Base-by-base conservation (phyloP, 2,329 filamentous ascomycete genomes). In the Hypoxylon sp. region DNA sequence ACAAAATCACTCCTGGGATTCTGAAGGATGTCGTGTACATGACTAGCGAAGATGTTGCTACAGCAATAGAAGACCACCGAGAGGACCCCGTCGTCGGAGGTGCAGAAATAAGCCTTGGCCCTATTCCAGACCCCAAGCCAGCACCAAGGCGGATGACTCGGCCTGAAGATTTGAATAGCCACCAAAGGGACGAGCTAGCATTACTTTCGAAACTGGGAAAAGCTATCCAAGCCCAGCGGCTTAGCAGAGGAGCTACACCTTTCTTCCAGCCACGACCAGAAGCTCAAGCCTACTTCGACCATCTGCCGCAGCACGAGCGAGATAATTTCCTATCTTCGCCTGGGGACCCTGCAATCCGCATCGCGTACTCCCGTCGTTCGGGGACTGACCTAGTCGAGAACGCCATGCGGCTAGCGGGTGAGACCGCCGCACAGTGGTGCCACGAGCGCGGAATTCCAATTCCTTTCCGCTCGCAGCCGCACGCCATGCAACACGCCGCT, bases 371-470 rank as follows among this genome's bases (percentile, higher is more conserved):
- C 5, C 48, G 64, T 37, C 54, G 39, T 17, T 71, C 72, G 7
- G 78, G 75, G 24, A 79, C 76, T 19, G 75, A 79, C 21, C 73
- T 86, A 15, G 84, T 88, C 42, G 79, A 80, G 62, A 81, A 82
- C 62, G 72, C 83, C 24, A 92, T 92, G 90, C 82, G 87, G 39
- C 81, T 91, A 3, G 89, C 88, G 11, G 88, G 88, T 59, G 84
- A 90, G 73, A 80, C 90, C 27, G 88, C 87, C 39, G 89, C 88
- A 19, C 81, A 80, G 31, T 92, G 88, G 87, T 90, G 88, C 73
- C 75, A 82, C 51, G 82, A 84, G 21, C 85, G 89, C 54, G 79
- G 81, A 19, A 86, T 92, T 56, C 85, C 88, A 37, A 82, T 89
- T 29, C 87, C 89, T 6, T 92, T 87, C 77, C 87, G 86, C 62